A percentile compares a stretch with the other conserved stretches of the same genome.
These are phyloP conservation scores for Camelina sativa DNA, from an alignment of 345 rosid genomes.

Conservation along the genomic window DNA sequence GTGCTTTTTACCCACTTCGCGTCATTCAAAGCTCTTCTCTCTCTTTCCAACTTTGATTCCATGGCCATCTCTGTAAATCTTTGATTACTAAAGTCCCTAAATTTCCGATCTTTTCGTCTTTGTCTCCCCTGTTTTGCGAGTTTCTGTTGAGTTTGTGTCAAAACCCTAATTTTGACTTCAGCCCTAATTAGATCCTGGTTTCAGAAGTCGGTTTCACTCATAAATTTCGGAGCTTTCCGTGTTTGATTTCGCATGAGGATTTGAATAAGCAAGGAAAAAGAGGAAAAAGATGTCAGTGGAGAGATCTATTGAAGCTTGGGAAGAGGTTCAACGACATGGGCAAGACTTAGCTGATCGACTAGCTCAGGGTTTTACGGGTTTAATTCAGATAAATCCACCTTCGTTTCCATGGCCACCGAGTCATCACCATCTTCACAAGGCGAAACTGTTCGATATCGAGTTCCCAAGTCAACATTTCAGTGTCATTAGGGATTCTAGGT, in stretches of 20 bases:
- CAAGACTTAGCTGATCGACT: conserved; percentile 90
- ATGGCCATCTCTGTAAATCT: neutral
- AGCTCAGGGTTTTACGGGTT: conserved; percentile 87
- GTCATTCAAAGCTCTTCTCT: neutral
- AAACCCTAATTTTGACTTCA: conserved; percentile 25
- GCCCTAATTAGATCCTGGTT: neutral
- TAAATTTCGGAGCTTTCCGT: neutral
- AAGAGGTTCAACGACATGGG: conserved; percentile 95
- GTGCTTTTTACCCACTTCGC: neutral
- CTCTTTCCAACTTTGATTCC: conserved; percentile 24
- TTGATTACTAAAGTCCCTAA: neutral
- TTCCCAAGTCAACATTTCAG: conserved; percentile 58
- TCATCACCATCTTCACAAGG: conserved; percentile 49
- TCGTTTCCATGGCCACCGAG: conserved; percentile 68
- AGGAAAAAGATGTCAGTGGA: conserved; percentile 69
- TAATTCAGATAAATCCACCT: conserved; percentile 78
- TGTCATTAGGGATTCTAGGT: conserved; percentile 51
- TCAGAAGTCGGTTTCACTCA: no score
- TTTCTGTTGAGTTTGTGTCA: neutral
- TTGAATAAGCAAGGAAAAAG: neutral
- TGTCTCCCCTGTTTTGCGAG: conserved; percentile 8
- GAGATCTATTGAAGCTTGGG: conserved; percentile 98
- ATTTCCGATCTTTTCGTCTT: neutral
- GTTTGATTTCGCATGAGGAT: conserved; percentile 10
- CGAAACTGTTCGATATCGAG: conserved; percentile 77